Evolutionary conservation across 176 grass and related monocot genomes (phyloP).

Genomic region (Oryza longistaminata): DNA sequence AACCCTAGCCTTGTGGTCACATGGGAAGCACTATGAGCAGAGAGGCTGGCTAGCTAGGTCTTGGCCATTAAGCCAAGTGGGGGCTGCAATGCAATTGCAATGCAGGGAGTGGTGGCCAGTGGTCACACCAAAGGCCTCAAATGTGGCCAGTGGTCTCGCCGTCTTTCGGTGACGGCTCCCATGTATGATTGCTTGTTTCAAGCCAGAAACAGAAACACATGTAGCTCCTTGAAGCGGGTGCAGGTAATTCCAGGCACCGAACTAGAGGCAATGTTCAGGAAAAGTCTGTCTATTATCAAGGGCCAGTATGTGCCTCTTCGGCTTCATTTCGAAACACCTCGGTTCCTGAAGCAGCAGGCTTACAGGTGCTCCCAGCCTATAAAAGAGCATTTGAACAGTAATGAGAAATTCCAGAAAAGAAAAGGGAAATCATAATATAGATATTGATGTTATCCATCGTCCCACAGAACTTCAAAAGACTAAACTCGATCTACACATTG

Average conservation of each 20-base stretch:
- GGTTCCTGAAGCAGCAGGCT: not conserved
- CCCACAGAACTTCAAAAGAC: not conserved
- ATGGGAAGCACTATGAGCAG: slow-evolving; percentile 33
- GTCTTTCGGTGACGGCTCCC: slow-evolving; percentile 34
- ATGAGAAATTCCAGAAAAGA: not conserved
- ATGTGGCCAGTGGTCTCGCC: slow-evolving; percentile 46
- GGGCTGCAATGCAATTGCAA: not conserved
- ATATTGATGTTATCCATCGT: not conserved
- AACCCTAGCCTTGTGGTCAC: slow-evolving; percentile 46
- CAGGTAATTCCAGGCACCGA: slow-evolving; percentile 9
- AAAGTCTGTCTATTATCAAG: not conserved
- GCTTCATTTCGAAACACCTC: slow-evolving; percentile 1
- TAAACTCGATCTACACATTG: not conserved
- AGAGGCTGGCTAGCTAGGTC: slow-evolving; percentile 20
- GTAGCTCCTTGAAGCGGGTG: slow-evolving; percentile 28
- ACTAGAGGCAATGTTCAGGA: slow-evolving; percentile 20
- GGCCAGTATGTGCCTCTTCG: slow-evolving; percentile 8
- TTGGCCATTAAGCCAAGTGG: slow-evolving; percentile 54
- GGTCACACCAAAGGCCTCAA: slow-evolving; percentile 47
- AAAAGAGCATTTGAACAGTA: not conserved
- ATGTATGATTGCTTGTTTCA: slow-evolving; percentile 38
- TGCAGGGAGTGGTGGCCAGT: slow-evolving; percentile 37
- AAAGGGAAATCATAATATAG: not conserved
- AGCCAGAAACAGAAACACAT: slow-evolving; percentile 40
- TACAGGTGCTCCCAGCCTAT: not conserved